phyloP scores from a whole-genome alignment of 2,329 filamentous ascomycete genomes.

The Pseudopyricularia cyperi region DNA sequence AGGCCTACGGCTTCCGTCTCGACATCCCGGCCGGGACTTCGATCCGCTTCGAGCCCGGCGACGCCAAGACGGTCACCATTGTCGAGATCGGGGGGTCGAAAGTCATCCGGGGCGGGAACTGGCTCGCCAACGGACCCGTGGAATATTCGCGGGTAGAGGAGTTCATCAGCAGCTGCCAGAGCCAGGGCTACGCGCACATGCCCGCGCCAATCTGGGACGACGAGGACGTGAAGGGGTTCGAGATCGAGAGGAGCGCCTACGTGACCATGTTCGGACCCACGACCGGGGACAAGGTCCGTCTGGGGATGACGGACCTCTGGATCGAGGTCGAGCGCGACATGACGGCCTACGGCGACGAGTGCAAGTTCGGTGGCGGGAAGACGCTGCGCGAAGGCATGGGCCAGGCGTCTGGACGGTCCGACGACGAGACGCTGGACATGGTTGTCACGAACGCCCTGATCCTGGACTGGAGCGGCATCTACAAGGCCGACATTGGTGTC shows the following conservation, averaged over 20 bases:
- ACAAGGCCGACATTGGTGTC: conserved; percentile 92
- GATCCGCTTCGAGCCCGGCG: conserved; percentile 86
- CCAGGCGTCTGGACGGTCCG: conserved; percentile 65
- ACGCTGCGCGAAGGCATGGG: conserved; percentile 92
- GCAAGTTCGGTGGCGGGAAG: conserved; percentile 90
- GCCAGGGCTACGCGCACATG: conserved; percentile 65
- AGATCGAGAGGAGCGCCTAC: conserved; percentile 70
- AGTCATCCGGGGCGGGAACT: conserved; percentile 75
- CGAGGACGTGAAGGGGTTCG: conserved; percentile 33
- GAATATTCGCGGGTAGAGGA: conserved; percentile 49
- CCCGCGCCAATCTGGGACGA: conserved; percentile 39
- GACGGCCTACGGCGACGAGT: conserved; percentile 82
- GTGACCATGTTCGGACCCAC: conserved; percentile 87
- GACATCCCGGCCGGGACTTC: conserved; percentile 88
- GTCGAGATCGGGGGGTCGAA: conserved; percentile 77
- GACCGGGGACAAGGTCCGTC: conserved; percentile 67
- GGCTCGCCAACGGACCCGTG: conserved; percentile 59
- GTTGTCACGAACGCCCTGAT: conserved; percentile 85
- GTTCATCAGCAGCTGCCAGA: conserved; percentile 54
- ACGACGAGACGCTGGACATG: conserved; percentile 64
- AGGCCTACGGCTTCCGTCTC: conserved; percentile 72
- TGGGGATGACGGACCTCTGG: conserved; percentile 82
- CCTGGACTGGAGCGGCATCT: conserved; percentile 84
- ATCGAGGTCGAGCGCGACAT: conserved; percentile 78
- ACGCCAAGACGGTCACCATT: conserved; percentile 77